phyloP scores from a whole-genome alignment of 2,329 filamentous ascomycete genomes.

The Mycosphaerella arachidis region DNA sequence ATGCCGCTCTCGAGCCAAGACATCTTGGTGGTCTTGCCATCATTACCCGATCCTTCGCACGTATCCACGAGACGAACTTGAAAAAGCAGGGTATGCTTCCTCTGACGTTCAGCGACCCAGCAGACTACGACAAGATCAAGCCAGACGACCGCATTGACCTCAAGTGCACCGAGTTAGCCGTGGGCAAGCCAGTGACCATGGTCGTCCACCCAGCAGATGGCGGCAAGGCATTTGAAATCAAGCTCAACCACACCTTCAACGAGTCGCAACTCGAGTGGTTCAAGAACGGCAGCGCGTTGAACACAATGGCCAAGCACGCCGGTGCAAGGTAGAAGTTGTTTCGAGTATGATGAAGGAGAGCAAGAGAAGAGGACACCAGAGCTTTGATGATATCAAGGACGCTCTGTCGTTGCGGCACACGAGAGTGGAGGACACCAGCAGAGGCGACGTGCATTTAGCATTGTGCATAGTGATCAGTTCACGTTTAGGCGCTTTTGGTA shows the following conservation, averaged over 20 bases:
- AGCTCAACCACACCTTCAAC: conserved; percentile 96
- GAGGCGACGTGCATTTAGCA: conserved; percentile 18
- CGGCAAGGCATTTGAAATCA: conserved; percentile 66
- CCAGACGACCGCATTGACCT: conserved; percentile 91
- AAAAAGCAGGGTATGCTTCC: conserved; percentile 99
- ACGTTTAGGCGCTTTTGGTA: conserved; percentile 19
- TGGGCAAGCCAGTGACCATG: conserved; percentile 90
- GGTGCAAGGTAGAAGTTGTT: conserved; percentile 11
- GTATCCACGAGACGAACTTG: conserved; percentile 99
- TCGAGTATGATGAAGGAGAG: conserved; percentile 6
- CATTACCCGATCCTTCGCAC: conserved; percentile 91
- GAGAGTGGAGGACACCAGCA: conserved; percentile 10
- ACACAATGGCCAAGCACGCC: conserved; percentile 85
- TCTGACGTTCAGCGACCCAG: conserved; percentile 87
- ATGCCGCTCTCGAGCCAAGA: conserved; percentile 94
- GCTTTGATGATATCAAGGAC: conserved; percentile 16
- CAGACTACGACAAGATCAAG: conserved; percentile 96
- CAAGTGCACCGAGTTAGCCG: conserved; percentile 78
- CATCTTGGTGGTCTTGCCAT: conserved; percentile 89
- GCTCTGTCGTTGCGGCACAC: conserved; percentile 16
- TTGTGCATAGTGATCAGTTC: conserved; percentile 21
- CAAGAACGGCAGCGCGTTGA: conserved; percentile 93
- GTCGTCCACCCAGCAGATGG: conserved; percentile 88
- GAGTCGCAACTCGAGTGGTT: conserved; percentile 98
- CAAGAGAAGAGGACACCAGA: conserved; percentile 7